These are phyloP conservation scores for Boletus subparvulus DNA, from an alignment of 768 basidiomycete species.

Conservation along the genomic window DNA sequence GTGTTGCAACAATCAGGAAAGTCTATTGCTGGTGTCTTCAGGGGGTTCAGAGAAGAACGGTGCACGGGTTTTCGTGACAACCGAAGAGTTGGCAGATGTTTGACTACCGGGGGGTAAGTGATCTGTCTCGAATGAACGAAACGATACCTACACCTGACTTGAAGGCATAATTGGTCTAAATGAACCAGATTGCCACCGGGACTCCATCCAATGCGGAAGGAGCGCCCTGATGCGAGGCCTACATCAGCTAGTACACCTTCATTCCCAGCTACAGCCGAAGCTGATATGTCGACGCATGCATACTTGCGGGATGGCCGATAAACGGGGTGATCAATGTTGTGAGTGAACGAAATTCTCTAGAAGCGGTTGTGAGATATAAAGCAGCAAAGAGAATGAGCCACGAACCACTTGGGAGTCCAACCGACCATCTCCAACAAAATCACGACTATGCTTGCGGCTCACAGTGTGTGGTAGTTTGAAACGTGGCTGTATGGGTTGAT, in stretches of 20 bases:
- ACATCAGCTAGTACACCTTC: conserved; percentile 76
- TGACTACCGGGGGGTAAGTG: conserved; percentile 36
- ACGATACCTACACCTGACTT: conserved; percentile 48
- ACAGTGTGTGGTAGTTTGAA: conserved; percentile 39
- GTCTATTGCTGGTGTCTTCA: conserved; percentile 39
- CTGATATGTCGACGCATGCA: conserved; percentile 65
- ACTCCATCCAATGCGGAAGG: conserved; percentile 91
- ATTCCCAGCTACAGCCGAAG: conserved; percentile 60
- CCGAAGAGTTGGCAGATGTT: conserved; percentile 60
- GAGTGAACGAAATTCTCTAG: conserved; percentile 79
- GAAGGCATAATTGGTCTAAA: conserved; percentile 69
- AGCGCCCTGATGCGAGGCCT: conserved; percentile 81
- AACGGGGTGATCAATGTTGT: conserved; percentile 63
- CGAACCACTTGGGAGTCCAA: conserved; percentile 61
- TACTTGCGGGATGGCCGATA: conserved; percentile 81
- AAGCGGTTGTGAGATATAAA: conserved; percentile 2
- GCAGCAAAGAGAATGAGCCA: conserved; percentile 11
- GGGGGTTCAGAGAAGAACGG: conserved; percentile 38
- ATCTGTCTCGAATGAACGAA: conserved; percentile 1
- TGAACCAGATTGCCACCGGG: conserved; percentile 74
- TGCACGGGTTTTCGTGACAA: conserved; percentile 51
- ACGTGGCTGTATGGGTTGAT: conserved; percentile 39
- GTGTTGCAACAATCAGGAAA: conserved; percentile 68
- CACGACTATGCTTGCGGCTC: conserved; percentile 73
- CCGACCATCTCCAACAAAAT: conserved; percentile 73